Base-by-base conservation (phyloP, 73 alveolate species). In the Tetrahymena elliotti region DNA sequence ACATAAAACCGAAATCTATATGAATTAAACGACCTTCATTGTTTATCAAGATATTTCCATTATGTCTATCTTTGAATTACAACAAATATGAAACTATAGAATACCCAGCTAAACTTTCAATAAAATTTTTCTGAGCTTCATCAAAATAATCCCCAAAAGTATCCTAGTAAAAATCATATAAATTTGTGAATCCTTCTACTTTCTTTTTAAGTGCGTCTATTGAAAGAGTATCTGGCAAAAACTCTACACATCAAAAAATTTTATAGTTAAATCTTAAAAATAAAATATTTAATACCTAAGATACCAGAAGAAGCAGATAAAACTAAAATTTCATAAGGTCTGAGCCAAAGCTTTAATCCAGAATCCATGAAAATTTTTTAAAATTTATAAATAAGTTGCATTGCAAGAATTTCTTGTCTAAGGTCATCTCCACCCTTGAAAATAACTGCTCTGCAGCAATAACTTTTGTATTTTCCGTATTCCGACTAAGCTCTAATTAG, bases 1-100 rank as follows among this genome's bases (percentile, higher is more conserved):
- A 94, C 97, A 98, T 96, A 94, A 98, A 98, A 27, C 99, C 99
- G 96, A 98, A 98, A 96, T 98, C 99, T 94, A 98, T 98, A 95
- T 98, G 99, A 31, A 98, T 98, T 88, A 98, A 97, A 84, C 96
- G 98, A 18, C 99, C 99, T 88, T 95, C 96, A 83, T 96, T 97
- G 96, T 98, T 98, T 36, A 98, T 96, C 96, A 98, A 94, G 54
- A 98, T 96, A 95, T 98, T 98, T 8, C 99, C 99, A 96, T 98
- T 98, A 96, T 98, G 99, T 93, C 99, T 95, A 96, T 98, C 99
- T 95, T 98, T 98, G 36, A 98, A 96, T 96, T 98, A 97, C 53
- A 94, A 39, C 93, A 94, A 84, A 95, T 96, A 98, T 83, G 99
- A 96, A 27, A 98, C 97, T 82, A 98, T 94, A 34, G 99, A 98